A percentile compares a stretch with the other conserved stretches of the same genome.
phyloP scores from a whole-genome alignment of 140 eudicot species.

The Stevia rebaudiana region DNA sequence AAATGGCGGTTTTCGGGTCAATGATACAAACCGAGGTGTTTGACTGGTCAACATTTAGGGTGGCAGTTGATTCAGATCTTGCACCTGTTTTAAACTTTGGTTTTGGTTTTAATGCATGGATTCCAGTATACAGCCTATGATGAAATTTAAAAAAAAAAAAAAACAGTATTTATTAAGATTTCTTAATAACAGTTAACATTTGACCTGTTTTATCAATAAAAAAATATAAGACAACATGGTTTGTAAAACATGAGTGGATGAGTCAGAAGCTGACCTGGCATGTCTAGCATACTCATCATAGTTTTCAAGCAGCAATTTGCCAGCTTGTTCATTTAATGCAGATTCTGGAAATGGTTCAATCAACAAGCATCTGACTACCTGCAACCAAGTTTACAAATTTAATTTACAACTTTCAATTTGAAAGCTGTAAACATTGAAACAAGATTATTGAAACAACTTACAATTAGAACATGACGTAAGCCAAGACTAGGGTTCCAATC shows the following conservation, averaged over 20 bases:
- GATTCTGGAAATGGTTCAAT: constrained; percentile 98
- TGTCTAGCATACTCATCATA: constrained; percentile 92
- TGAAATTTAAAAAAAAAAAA: constrained; percentile 4
- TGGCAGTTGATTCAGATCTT: constrained; percentile 56
- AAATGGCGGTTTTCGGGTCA: constrained; percentile 48
- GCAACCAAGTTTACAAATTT: constrained; percentile 12
- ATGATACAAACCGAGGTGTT: constrained; percentile 38
- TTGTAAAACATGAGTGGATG: not conserved
- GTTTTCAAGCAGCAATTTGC: constrained; percentile 85
- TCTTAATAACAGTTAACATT: constrained; percentile 25
- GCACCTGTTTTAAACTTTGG: constrained; percentile 62
- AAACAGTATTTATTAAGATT: constrained; percentile 5
- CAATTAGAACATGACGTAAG: constrained; percentile 81
- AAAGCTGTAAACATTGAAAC: constrained; percentile 8
- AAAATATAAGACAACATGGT: no score
- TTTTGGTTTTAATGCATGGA: constrained; percentile 81
- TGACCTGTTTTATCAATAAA: no score
- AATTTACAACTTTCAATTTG: not conserved
- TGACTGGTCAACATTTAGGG: constrained; percentile 66
- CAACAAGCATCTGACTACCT: constrained; percentile 89
- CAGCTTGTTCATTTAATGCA: constrained; percentile 93
- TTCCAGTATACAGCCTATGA: constrained; percentile 78
- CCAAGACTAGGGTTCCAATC: constrained; percentile 98
- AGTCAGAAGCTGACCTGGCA: constrained; percentile 61
- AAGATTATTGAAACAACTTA: constrained; percentile 38